Base-by-base conservation (phyloP, 2,329 filamentous ascomycete genomes). In the Hymenoscyphus albidus region DNA sequence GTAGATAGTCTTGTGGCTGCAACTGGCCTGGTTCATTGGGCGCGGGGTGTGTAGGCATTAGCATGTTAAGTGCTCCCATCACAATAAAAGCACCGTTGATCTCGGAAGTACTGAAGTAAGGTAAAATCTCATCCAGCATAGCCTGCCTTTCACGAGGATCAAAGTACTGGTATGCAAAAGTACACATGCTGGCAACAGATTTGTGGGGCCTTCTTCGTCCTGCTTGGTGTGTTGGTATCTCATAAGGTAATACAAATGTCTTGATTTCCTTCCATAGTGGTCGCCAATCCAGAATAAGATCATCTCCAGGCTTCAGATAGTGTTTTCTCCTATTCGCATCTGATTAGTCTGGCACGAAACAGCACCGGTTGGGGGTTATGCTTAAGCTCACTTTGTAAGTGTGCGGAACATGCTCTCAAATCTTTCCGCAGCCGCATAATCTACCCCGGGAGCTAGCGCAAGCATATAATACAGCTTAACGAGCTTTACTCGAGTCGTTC, bases 331-430 rank as follows among this genome's bases (percentile, higher is more conserved):
- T 95, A 70, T 32, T 62, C 62, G 59, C 27, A 3, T 27, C 27
- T 62, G 61, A 63, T 68, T 59, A 67, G 64, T 66, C 68, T 61
- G 74, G 76, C 76, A 67, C 76, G 73, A 65, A 57, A 42, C 2
- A 35, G 18, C 38, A 48, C n/a, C 14, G 42, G 27, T 9, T 14
- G 3, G 65, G 60, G 62, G 1, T 27, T 27, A 27, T 27, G 61
- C 62, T n/a, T 22, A 51, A 51, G 80, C 88, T 78, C 80, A 95
- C 93, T 95, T 96, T n/a, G 93, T 96, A 71, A 99, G 80, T 12
- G 92, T 88, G 78, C 97, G 90, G 74, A 98, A 94, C 93, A 98
- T 98, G 81, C 92, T 95, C 57, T 94, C 86, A 76, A 99, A 99
- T 65, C 94, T 87, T 78, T 99, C 96, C 4, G 92, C 85, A 9